A percentile compares a stretch with the other conserved stretches of the same genome.
Evolutionary conservation across 805 yeast species (phyloP).

Genomic region (Saturnispora gosingensis): DNA sequence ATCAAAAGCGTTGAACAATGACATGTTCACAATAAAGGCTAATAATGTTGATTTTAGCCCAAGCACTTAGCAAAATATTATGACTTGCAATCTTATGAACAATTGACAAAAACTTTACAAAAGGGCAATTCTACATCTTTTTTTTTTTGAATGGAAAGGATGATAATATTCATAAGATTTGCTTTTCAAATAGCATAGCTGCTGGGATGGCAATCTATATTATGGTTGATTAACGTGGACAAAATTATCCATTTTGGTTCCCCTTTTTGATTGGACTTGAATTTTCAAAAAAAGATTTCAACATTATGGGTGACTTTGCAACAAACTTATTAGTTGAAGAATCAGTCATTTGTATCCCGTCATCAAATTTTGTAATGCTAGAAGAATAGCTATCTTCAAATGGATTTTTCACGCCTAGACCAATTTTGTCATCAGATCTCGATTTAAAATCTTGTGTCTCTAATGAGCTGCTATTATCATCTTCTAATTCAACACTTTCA

Average conservation of each 20-base stretch:
- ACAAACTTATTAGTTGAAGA: neutral
- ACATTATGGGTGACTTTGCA: conserved; percentile 3
- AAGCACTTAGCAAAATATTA: neutral
- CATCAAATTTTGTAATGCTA: neutral
- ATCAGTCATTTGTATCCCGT: neutral
- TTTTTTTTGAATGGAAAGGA: neutral
- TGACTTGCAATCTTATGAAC: neutral
- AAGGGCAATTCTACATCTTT: neutral
- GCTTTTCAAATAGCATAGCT: neutral
- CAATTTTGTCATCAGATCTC: neutral
- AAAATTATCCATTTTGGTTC: no score
- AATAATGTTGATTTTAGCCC: neutral
- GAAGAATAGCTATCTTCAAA: neutral
- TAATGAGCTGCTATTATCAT: conserved; percentile 6
- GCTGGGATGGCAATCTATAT: no score
- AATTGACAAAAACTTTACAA: neutral
- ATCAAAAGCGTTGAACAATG: neutral
- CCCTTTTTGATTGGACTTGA: neutral
- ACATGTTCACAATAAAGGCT: neutral
- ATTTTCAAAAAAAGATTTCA: neutral
- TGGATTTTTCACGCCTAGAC: neutral
- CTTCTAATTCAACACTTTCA: neutral
- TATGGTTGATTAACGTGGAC: no score
- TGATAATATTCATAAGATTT: neutral
- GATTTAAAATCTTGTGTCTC: neutral